These are phyloP conservation scores for Osmozyma mogii DNA, from an alignment of 805 yeast genomes.

Conservation along the genomic window DNA sequence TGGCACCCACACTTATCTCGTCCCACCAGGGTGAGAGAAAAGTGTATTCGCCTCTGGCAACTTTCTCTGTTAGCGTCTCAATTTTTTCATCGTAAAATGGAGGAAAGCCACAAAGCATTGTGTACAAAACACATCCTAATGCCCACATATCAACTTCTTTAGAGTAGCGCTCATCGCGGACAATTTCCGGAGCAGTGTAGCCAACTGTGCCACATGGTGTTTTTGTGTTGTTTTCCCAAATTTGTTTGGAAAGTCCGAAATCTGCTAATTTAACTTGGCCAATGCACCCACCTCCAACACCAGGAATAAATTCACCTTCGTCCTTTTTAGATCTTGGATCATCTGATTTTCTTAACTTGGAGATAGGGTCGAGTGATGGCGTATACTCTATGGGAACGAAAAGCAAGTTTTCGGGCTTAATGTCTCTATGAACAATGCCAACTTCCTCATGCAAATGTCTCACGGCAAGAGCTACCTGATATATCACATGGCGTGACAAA, in stretches of 20 bases:
- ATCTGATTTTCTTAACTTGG: constrained; percentile 29
- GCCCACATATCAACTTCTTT: constrained; percentile 99
- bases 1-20: constrained; percentile 63
- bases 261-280: constrained; percentile 62
- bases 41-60: constrained; percentile 71
- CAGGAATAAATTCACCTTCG: constrained; percentile 48
- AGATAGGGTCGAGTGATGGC: constrained; percentile 21
- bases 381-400: constrained; percentile 47
- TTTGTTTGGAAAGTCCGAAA: constrained; percentile 59
- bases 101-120: constrained; percentile 93
- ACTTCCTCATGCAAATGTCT: constrained; percentile 55
- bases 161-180: constrained; percentile 43
- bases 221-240: constrained; percentile 37
- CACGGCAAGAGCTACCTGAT: constrained; percentile 64
- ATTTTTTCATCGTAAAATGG: constrained; percentile 88
- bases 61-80: constrained; percentile 66
- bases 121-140: constrained; percentile 89
- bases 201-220: constrained; percentile 77
- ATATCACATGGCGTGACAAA: constrained; percentile 61
- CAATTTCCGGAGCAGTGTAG: constrained; percentile 68
- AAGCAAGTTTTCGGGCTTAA: constrained; percentile 72
- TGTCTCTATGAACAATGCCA: constrained; percentile 71
- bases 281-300: constrained; percentile 56
- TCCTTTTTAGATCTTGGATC: constrained; percentile 48
- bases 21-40: constrained; percentile 88